These are phyloP conservation scores for Chaetomium sp. DNA, from an alignment of 2,329 filamentous ascomycete genomes.

Conservation along the genomic window DNA sequence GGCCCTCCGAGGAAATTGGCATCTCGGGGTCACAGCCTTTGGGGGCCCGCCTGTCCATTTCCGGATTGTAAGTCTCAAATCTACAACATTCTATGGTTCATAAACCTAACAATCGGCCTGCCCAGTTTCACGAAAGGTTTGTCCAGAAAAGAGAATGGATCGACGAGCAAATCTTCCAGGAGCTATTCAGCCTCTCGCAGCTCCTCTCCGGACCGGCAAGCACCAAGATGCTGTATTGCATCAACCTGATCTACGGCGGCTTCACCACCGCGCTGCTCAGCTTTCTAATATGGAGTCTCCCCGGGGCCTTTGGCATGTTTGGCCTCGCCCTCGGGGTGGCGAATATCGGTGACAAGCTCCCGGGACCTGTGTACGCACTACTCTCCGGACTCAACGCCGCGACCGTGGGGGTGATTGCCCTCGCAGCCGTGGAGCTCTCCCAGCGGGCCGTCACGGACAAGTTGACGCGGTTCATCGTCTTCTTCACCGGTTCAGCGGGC, in stretches of 20 bases:
- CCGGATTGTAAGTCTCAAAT: slow-evolving; percentile 43
- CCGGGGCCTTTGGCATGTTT: slow-evolving; percentile 65
- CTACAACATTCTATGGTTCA: no score
- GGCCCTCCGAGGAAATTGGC: slow-evolving; percentile 39
- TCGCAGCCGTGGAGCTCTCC: slow-evolving; percentile 62
- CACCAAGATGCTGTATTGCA: slow-evolving; percentile 66
- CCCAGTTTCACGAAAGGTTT: slow-evolving; percentile 53
- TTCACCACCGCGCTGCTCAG: slow-evolving; percentile 49
- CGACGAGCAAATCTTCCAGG: slow-evolving; percentile 59
- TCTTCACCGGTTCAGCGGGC: slow-evolving; percentile 56
- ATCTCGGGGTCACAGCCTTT: slow-evolving; percentile 59
- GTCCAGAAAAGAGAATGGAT: slow-evolving; percentile 57
- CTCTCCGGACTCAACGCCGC: slow-evolving; percentile 66
- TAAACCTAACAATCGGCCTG: not conserved
- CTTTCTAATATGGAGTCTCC: slow-evolving; percentile 62
- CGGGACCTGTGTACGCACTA: slow-evolving; percentile 58
- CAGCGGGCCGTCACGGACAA: slow-evolving; percentile 62
- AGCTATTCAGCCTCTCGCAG: slow-evolving; percentile 64
- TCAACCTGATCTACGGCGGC: slow-evolving; percentile 58
- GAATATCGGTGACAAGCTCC: slow-evolving; percentile 52
- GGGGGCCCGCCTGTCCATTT: slow-evolving; percentile 66
- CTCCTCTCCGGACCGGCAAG: slow-evolving; percentile 60
- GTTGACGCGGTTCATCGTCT: slow-evolving; percentile 56
- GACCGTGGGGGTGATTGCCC: slow-evolving; percentile 64
- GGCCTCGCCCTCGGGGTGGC: slow-evolving; percentile 59